Percentiles rank a stretch among this genome's conserved stretches.
These are phyloP conservation scores for Acacia melanoxylon DNA, from an alignment of 306 rosid species.

Conservation along the genomic window DNA sequence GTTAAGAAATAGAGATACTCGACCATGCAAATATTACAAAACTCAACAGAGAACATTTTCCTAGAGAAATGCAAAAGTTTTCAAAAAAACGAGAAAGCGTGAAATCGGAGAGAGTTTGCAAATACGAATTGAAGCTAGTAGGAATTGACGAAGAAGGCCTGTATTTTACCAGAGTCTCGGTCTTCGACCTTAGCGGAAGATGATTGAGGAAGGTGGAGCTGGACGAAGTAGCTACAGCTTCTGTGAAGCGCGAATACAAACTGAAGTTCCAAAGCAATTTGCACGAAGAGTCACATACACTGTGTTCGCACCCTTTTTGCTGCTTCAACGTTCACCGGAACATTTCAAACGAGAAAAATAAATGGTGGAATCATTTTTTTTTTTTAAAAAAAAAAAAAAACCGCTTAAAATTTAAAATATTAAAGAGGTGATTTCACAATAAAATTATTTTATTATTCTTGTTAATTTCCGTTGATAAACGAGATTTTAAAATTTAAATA, in stretches of 20 bases:
- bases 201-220: constrained; percentile 10
- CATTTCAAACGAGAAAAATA: background rate
- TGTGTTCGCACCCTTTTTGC: too few relatives aligned
- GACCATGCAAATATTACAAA: background rate
- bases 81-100: background rate
- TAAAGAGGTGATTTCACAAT: too few relatives aligned
- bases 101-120: constrained; percentile 10
- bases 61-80: background rate
- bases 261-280: background rate
- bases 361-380: too few relatives aligned
- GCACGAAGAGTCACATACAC: background rate
- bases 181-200: constrained; percentile 19
- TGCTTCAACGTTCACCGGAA: background rate
- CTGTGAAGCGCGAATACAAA: background rate
- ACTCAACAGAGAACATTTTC: background rate
- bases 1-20: background rate
- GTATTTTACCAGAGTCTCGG: constrained; percentile 7
- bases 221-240: constrained; percentile 1
- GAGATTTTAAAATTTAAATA: too few relatives aligned
- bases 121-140: background rate
- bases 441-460: too few relatives aligned
- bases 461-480: too few relatives aligned
- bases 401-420: too few relatives aligned
- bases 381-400: too few relatives aligned
- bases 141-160: constrained; percentile 25